Base-by-base conservation (phyloP, 352 stramenopile genomes). In the Pythium phragmitis region DNA sequence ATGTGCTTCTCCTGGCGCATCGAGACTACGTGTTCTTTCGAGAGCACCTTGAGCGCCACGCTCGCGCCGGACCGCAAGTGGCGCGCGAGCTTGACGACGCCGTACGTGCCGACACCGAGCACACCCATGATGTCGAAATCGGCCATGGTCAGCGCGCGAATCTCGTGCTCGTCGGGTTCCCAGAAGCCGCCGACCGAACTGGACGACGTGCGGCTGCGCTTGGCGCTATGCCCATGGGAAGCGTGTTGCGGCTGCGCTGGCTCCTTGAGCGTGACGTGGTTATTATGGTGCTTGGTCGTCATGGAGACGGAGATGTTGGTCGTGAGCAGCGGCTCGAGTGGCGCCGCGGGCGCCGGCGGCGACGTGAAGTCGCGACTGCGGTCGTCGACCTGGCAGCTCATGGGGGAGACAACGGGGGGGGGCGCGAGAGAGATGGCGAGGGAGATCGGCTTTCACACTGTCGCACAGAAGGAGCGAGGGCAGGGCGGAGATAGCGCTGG, bases 1-100 rank as follows among this genome's bases (percentile, higher is more conserved):
- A 93, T 89, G 67, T 94, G 79, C 54, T 89, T 88, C 59, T 93
- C 79, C 57, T 93, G 80, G 6, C 85, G 77, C 45, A 82, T 87
- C 33, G 73, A 82, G 19, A 92, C 82, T 17, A 93, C 74, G 55
- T 87, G 73, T 48, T 92, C 80, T 55, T 90, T 91, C 13, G 79
- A 88, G 26, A 91, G 63, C 48, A 90, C 75, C 48, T 94, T 94
- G 57, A 92, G 72, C 45, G 85, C 85, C 3, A 94, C 79, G 42
- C 67, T 88, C 19, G 67, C 76, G 7, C 85, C 82, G 1, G 75
- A 87, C 17, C 73, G 67, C 30, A 77, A 69, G 65, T 92, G 85
- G 37, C 77, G 73, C 30, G 88, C 86, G 45, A 94, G 68, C 63
- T 94, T 90, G 19, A 95, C 86, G 13, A 90, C 76, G 41, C 84